Percentiles rank a stretch among this genome's conserved stretches.
Evolutionary conservation across 2,329 filamentous ascomycete genomes (phyloP).

Genomic region (Aspergillus viridinutans): DNA sequence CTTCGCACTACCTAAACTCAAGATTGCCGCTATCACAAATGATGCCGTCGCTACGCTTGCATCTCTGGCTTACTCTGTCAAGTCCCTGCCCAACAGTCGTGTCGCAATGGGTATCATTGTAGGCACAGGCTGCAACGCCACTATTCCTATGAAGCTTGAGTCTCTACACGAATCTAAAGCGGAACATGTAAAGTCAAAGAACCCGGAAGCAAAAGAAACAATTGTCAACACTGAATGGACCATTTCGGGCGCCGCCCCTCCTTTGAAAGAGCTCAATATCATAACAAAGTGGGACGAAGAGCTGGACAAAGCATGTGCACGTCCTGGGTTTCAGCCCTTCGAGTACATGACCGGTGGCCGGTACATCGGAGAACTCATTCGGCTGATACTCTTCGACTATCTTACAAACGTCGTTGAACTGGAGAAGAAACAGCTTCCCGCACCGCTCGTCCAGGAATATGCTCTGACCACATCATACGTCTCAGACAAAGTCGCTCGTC

Average conservation of each 20-base stretch:
- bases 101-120: constrained; percentile 77
- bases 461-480: constrained; percentile 68
- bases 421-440: constrained; percentile 47
- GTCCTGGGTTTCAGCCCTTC: constrained; percentile 73
- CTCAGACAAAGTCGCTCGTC: constrained; percentile 61
- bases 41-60: constrained; percentile 76
- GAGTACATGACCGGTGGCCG: constrained; percentile 81
- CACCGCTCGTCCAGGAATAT: constrained; percentile 54
- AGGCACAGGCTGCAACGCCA: constrained; percentile 77
- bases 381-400: constrained; percentile 66
- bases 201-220: constrained; percentile 57
- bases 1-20: constrained; percentile 58
- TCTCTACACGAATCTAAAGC: constrained; percentile 62
- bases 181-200: constrained; percentile 45
- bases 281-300: constrained; percentile 67
- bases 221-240: constrained; percentile 83
- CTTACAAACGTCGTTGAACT: constrained; percentile 45
- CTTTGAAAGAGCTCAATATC: constrained; percentile 56
- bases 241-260: constrained; percentile 68
- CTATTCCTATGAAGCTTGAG: constrained; percentile 64
- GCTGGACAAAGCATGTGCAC: constrained; percentile 63
- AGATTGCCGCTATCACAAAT: constrained; percentile 73
- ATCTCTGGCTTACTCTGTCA: constrained; percentile 69
- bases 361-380: constrained; percentile 72
- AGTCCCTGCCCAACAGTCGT: constrained; percentile 56